A percentile compares a stretch with the other conserved stretches of the same genome.
Evolutionary conservation across 2,329 filamentous ascomycete genomes (phyloP).

Genomic region (Trichoderma simmonsii): DNA sequence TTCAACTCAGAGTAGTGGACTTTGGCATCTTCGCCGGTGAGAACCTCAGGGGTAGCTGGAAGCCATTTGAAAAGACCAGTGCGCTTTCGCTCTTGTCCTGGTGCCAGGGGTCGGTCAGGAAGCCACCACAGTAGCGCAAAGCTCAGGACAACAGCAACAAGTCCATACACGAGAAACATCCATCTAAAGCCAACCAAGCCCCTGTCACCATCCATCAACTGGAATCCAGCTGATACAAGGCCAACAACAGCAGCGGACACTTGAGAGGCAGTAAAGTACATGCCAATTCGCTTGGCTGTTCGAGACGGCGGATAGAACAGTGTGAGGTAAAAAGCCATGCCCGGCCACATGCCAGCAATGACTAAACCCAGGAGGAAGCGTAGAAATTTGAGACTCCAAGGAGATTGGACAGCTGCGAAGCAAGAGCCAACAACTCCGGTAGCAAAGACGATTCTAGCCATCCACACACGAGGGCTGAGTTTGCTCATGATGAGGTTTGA

Average conservation of each 20-base stretch:
- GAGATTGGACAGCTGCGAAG: slow-evolving; percentile 75
- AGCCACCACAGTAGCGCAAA: slow-evolving; percentile 83
- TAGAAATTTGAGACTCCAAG: slow-evolving; percentile 86
- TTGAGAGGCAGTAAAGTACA: slow-evolving; percentile 86
- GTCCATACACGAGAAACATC: slow-evolving; percentile 89
- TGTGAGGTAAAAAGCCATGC: slow-evolving; percentile 90
- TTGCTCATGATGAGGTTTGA: slow-evolving; percentile 87
- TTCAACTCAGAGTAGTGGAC: slow-evolving; percentile 82
- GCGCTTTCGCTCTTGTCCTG: slow-evolving; percentile 57
- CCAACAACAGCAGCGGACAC: slow-evolving; percentile 87
- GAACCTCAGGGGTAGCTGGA: slow-evolving; percentile 65
- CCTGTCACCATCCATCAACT: slow-evolving; percentile 77
- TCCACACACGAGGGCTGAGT: slow-evolving; percentile 83
- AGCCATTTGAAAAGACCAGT: slow-evolving; percentile 60
- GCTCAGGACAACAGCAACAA: slow-evolving; percentile 70
- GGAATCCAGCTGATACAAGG: slow-evolving; percentile 85
- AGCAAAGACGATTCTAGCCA: slow-evolving; percentile 85
- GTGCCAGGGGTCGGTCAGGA: slow-evolving; percentile 74
- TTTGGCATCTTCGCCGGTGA: slow-evolving; percentile 72
- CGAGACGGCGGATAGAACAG: slow-evolving; percentile 86
- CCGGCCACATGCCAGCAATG: slow-evolving; percentile 92
- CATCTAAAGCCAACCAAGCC: slow-evolving; percentile 81
- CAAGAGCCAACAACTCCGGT: slow-evolving; percentile 82
- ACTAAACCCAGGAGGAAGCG: slow-evolving; percentile 82
- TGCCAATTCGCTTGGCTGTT: slow-evolving; percentile 82